Base-by-base conservation (phyloP, 2,329 filamentous ascomycete species). In the Grosmannia penicillata region DNA sequence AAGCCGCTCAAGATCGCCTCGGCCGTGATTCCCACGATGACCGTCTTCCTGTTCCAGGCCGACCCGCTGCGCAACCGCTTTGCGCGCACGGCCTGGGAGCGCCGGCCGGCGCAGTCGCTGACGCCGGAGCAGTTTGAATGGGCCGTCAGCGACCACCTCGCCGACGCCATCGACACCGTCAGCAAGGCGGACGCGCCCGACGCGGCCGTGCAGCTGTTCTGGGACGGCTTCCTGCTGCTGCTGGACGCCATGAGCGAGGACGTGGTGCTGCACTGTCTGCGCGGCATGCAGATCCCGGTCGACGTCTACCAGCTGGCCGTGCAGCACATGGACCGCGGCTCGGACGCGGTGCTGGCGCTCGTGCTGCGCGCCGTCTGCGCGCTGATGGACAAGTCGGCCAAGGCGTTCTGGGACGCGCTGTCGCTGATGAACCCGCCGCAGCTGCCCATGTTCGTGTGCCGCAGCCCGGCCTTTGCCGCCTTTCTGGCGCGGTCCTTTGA, bases 391-490 rank as follows among this genome's bases (percentile, higher is more conserved):
- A 86, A 82, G 49, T 80, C 83, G 0, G 71, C 85, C 0, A 72
- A 71, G 39, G 81, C 82, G 32, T 91, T 95, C 49, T 95, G 89
- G 89, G 80, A 85, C 49, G 79, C 85, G 2, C 79, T 93, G 60
- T 78, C 82, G 36, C 74, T 84, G 23, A 83, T 89, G 36, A 80
- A 82, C 1, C 80, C 85, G 4, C 77, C 78, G 30, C 75, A 79
- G 25, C 75, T 96, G 34, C 75, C 85, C n/a, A 86, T 95, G 53
- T 72, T 86, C 45, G 72, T 94, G 31, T 83, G 91, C 49, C 73
- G 71, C 42, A 86, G 81, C 44, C 76, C 78, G 8, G 66, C 72
- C 4, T 75, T 82, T 48, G 67, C 68, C 25, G 59, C 59, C n/a
- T 54, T 82, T 7, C 65, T 87, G 11, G 57, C 62, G 8, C 72